A percentile compares a stretch with the other conserved stretches of the same genome.
Evolutionary conservation across 768 basidiomycete species (phyloP).

Genomic region (Suillus ampliporus): DNA sequence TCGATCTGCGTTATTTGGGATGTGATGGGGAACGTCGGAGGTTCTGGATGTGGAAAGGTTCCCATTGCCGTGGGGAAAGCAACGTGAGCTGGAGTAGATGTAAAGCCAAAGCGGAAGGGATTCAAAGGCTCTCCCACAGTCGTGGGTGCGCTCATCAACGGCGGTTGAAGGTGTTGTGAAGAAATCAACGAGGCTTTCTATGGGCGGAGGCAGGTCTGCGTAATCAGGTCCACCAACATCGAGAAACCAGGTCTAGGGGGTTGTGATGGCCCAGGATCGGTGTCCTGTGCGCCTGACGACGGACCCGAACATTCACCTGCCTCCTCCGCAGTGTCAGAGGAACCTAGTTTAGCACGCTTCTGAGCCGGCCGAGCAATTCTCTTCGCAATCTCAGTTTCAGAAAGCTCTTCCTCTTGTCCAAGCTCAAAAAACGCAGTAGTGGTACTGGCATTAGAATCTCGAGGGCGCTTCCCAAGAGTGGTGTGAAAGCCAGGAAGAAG

Average conservation of each 20-base stretch:
- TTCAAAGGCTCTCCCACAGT: slow-evolving; percentile 60
- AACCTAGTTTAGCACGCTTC: slow-evolving; percentile 54
- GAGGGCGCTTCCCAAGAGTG: slow-evolving; percentile 69
- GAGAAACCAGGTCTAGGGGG: slow-evolving; percentile 37
- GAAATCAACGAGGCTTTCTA: slow-evolving; percentile 56
- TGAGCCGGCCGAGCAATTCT: slow-evolving; percentile 50
- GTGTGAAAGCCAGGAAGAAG: slow-evolving; percentile 47
- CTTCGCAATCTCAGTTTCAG: slow-evolving; percentile 45
- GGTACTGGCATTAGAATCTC: slow-evolving; percentile 55
- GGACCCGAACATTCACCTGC: slow-evolving; percentile 20
- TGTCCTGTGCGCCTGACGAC: slow-evolving; percentile 18
- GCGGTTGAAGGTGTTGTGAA: slow-evolving; percentile 52
- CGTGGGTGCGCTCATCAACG: slow-evolving; percentile 37
- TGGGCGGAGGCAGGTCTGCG: slow-evolving; percentile 55
- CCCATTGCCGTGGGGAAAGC: slow-evolving; percentile 45
- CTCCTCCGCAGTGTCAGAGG: slow-evolving; percentile 27
- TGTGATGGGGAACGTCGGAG: slow-evolving; percentile 40
- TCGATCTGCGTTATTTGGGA: slow-evolving; percentile 38
- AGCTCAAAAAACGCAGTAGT: slow-evolving; percentile 48
- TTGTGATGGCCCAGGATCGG: slow-evolving; percentile 16
- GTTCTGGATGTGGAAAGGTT: slow-evolving; percentile 40
- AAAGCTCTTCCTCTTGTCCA: slow-evolving; percentile 43
- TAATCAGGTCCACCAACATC: slow-evolving; percentile 41
- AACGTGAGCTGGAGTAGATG: slow-evolving; percentile 55
- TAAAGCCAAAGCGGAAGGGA: slow-evolving; percentile 57